A percentile compares a stretch with the other conserved stretches of the same genome.
Evolutionary conservation across 208 protist species (phyloP).

Genomic region (Histomonas meleagridis): DNA sequence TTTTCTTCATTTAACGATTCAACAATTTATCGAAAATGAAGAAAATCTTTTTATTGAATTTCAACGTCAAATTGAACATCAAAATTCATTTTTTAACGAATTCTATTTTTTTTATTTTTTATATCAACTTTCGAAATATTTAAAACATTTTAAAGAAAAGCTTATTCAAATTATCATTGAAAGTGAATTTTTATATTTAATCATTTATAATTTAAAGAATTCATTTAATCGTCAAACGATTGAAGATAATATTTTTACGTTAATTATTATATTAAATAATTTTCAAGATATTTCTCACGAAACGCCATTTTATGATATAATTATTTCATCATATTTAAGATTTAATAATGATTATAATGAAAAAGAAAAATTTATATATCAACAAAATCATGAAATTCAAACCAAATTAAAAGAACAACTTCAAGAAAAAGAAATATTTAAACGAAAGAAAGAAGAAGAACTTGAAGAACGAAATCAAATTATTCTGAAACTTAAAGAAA

Average conservation of each 20-base stretch:
- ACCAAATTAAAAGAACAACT: background rate
- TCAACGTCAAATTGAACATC: background rate
- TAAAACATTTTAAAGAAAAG: background rate
- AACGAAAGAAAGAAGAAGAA: background rate
- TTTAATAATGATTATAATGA: background rate
- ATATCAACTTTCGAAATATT: background rate
- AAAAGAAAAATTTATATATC: background rate
- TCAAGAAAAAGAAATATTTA: background rate
- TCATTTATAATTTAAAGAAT: background rate
- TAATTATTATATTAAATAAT: background rate
- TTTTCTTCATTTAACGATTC: background rate
- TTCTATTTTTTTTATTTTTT: slow-evolving; percentile 22
- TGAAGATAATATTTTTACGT: background rate
- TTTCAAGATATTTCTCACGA: background rate
- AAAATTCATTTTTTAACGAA: background rate
- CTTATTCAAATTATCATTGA: background rate
- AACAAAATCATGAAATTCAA: background rate
- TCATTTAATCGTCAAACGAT: background rate
- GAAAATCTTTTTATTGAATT: slow-evolving; percentile 18
- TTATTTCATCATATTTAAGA: background rate
- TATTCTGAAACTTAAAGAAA: background rate
- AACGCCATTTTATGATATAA: background rate
- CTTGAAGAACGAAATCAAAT: background rate
- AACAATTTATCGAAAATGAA: background rate
- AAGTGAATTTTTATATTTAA: background rate